These are phyloP conservation scores for Elongisporangium senticosum DNA, from an alignment of 352 stramenopile genomes.

Conservation along the genomic window DNA sequence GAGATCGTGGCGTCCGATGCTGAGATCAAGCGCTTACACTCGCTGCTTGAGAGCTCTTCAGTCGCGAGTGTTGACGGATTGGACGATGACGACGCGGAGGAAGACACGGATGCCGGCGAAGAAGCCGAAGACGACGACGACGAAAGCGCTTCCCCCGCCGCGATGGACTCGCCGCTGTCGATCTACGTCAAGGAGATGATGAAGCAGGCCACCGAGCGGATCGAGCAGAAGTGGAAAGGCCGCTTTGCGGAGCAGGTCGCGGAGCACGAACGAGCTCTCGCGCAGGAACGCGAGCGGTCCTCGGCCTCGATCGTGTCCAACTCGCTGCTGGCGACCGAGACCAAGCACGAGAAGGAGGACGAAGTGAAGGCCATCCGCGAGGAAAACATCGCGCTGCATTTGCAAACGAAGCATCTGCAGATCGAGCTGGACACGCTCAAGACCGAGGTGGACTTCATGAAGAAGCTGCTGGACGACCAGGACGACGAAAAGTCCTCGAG, in stretches of 20 bases:
- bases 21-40: slow-evolving; percentile 42
- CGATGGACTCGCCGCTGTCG: slow-evolving; percentile 53
- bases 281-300: slow-evolving; percentile 57
- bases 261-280: slow-evolving; percentile 62
- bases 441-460: slow-evolving; percentile 66
- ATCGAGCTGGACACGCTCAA: slow-evolving; percentile 61
- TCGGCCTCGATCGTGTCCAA: slow-evolving; percentile 59
- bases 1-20: slow-evolving; percentile 30
- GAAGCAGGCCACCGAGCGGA: slow-evolving; percentile 72
- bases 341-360: slow-evolving; percentile 70
- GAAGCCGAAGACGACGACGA: slow-evolving; percentile 30
- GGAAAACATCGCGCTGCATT: slow-evolving; percentile 43
- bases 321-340: slow-evolving; percentile 64
- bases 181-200: slow-evolving; percentile 71
- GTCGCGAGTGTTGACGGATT: slow-evolving; percentile 8
- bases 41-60: slow-evolving; percentile 20
- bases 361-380: slow-evolving; percentile 69
- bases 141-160: background rate
- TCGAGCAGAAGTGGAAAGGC: slow-evolving; percentile 78
- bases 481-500: slow-evolving; percentile 68
- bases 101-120: slow-evolving; percentile 29
- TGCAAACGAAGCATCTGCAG: slow-evolving; percentile 69
- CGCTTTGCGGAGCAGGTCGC: slow-evolving; percentile 62
- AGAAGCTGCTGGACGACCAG: slow-evolving; percentile 62
- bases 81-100: slow-evolving; percentile 8